Evolutionary conservation across 495 filamentous ascomycete genomes (phyloP), one percentile per base, ranked within the genome.

Genomic region (Aspergillus carlsbadensis): DNA sequence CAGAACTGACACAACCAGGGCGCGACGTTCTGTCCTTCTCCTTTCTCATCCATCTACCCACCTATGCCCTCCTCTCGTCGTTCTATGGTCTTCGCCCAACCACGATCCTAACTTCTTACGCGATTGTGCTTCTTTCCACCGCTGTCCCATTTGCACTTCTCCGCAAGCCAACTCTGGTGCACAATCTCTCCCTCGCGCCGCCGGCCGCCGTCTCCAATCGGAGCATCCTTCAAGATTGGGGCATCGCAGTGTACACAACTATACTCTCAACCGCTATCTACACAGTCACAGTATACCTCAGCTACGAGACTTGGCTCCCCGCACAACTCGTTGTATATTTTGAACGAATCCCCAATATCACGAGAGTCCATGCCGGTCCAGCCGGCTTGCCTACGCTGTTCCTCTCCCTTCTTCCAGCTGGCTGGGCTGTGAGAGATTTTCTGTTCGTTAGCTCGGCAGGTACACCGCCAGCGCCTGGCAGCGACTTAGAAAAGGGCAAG

Each of bases 381-480:
- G 69, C 68, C 1, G 71, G 74, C 18, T 63, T 83, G 6, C 70
- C 74, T 5, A 52, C 59, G 14, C 66, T 87, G 2, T 75, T 85
- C 41, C 44, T 81, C 48, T 71, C 75, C 0, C 69, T 90, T 35
- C 63, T 88, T n/a, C 84, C 83, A 2, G 74, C 82, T 21, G 91
- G 91, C 8, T 77, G 81, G 56, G 87, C 89, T 1, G 84, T 85
- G 21, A 78, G 81, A 41, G 78, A 78, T 43, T 91, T 95, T 67
- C 81, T 96, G 52, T 92, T 95, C 65, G 84, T 84, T 26, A 89
- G 85, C 58, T 83, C 83, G 11, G 74, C 80, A 2, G 80, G 80
- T 3, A 75, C 73, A 6, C 54, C 65, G 13, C 58, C 65, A 29
- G 65, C 3, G 22, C 14, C 35, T 14, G 31, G 17, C 20, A 50